A percentile compares a stretch with the other conserved stretches of the same genome.
Conservation (phyloP, 495 filamentous ascomycete genomes). For the Hypoxylon trugodes region DNA sequence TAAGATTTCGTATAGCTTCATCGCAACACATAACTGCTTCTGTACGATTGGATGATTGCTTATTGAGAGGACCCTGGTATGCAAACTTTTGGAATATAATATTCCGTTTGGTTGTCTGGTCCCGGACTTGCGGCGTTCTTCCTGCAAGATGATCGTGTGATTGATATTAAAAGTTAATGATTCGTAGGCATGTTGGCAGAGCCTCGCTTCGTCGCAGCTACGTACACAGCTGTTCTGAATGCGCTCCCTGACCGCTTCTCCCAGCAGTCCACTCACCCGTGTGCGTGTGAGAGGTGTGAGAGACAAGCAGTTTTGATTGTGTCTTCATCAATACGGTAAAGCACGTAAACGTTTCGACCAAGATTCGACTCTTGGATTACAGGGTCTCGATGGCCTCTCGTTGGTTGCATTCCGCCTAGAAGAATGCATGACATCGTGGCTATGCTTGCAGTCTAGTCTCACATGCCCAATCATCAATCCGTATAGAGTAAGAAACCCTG, state of each 20-base stretch:
- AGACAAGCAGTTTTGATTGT: conserved; percentile 29
- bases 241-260: conserved; percentile 34
- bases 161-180: conserved; percentile 26
- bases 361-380: conserved; percentile 33
- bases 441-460: conserved; percentile 40
- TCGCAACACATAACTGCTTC: too few relatives aligned
- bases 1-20: conserved; percentile 21
- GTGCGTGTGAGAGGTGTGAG: conserved; percentile 28
- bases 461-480: conserved; percentile 31
- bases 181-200: conserved; percentile 25
- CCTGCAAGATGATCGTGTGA: conserved; percentile 42
- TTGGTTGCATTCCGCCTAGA: conserved; percentile 27
- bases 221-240: conserved; percentile 9
- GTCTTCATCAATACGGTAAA: conserved; percentile 17
- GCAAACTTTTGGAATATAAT: conserved; percentile 6
- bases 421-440: conserved; percentile 40
- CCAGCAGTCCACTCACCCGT: conserved; percentile 20
- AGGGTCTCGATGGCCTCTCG: conserved; percentile 24
- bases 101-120: conserved; percentile 31
- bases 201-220: conserved; percentile 31
- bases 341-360: conserved; percentile 31
- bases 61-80: conserved; percentile 14
- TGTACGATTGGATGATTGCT: conserved; percentile 7
- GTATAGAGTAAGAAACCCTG: conserved; percentile 9
- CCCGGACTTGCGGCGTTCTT: conserved; percentile 38